A percentile compares a stretch with the other conserved stretches of the same genome.
Conservation (phyloP, 1,139 yeast species). For the Yarrowia galli region DNA sequence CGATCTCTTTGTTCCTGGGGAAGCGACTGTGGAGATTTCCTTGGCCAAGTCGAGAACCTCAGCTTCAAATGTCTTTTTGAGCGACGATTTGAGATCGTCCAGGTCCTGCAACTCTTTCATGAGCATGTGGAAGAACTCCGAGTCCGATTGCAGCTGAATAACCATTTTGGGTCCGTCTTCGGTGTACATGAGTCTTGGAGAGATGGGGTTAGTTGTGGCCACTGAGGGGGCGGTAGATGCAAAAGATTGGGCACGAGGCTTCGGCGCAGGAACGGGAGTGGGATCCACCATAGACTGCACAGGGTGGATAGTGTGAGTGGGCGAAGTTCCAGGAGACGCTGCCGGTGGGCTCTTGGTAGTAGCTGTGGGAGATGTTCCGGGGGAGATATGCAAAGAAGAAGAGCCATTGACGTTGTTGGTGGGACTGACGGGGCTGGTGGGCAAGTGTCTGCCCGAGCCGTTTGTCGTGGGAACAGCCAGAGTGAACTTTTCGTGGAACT, state of each 20-base stretch:
- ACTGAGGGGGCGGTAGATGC: constrained; percentile 10
- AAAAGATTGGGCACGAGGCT: constrained; percentile 11
- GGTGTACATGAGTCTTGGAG: constrained; percentile 35
- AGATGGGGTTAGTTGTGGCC: constrained; percentile 22
- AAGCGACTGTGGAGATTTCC: constrained; percentile 53
- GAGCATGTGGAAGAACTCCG: constrained; percentile 64
- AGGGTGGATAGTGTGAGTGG: not conserved
- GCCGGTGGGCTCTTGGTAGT: not conserved
- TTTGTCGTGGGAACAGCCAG: constrained; percentile 8
- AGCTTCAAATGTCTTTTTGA: constrained; percentile 56
- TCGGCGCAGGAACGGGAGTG: not conserved
- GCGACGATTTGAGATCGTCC: constrained; percentile 56
- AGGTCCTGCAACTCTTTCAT: constrained; percentile 63
- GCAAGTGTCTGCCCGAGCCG: not conserved
- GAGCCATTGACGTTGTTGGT: not conserved
- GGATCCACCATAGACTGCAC: constrained; percentile 3
- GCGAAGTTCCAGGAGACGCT: constrained; percentile 20
- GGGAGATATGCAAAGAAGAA: constrained; percentile 18
- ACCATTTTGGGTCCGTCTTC: constrained; percentile 44
- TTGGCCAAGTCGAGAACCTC: constrained; percentile 58
- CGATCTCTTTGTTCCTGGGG: constrained; percentile 56
- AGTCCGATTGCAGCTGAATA: constrained; percentile 53
- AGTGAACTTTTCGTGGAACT: not conserved
- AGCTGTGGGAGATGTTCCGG: constrained; percentile 24
- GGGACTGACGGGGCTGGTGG: not conserved